These are phyloP conservation scores for Pyricularia pennisetigena DNA, from an alignment of 2,329 filamentous ascomycete genomes.

Conservation along the genomic window DNA sequence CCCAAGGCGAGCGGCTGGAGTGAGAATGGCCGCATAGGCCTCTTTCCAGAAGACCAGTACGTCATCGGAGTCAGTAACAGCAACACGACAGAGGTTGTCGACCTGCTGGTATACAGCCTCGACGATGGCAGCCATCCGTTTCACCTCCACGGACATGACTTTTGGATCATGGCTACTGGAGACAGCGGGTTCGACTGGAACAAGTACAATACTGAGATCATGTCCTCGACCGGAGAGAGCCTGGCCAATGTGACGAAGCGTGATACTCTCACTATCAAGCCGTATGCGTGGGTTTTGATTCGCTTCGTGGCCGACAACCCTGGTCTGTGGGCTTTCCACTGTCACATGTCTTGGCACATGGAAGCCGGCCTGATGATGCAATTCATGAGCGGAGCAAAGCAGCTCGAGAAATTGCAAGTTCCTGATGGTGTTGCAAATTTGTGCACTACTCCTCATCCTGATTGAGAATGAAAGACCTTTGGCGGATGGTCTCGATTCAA, in stretches of 20 bases:
- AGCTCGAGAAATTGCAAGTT: background rate
- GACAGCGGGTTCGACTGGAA: constrained; percentile 7
- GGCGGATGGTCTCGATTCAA: background rate
- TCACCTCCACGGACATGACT: constrained; percentile 45
- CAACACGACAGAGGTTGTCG: constrained; percentile 32
- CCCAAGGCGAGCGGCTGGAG: background rate
- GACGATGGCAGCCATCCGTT: constrained; percentile 31
- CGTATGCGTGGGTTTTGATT: constrained; percentile 22
- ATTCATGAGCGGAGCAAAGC: constrained; percentile 22
- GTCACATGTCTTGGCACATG: constrained; percentile 48
- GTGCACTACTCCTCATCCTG: background rate
- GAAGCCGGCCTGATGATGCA: constrained; percentile 52
- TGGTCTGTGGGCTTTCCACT: constrained; percentile 49
- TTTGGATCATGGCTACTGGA: constrained; percentile 15
- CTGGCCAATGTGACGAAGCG: background rate
- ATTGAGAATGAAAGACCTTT: background rate
- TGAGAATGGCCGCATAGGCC: background rate
- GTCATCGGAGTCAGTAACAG: constrained; percentile 27
- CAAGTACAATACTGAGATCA: constrained; percentile 6
- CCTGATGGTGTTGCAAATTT: background rate
- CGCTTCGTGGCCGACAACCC: constrained; percentile 47
- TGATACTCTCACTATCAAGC: constrained; percentile 5
- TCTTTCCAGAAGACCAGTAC: constrained; percentile 6
- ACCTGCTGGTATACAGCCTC: constrained; percentile 32
- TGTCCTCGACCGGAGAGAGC: background rate